These are phyloP conservation scores for Yamadazyma buinensis DNA, from an alignment of 1,139 yeast genomes.

Conservation along the genomic window DNA sequence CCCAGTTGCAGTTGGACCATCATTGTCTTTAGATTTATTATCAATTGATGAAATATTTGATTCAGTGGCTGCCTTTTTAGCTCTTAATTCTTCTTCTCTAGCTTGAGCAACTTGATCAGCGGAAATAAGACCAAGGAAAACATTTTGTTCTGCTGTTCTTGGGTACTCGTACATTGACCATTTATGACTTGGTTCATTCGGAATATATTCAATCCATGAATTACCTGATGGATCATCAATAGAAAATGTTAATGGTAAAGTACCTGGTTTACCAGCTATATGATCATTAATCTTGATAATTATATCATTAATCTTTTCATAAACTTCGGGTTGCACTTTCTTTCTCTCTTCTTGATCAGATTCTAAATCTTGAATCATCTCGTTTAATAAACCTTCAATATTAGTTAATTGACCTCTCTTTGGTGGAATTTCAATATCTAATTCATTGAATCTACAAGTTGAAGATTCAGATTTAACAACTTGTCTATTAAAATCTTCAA, in stretches of 20 bases:
- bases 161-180: constrained; percentile 85
- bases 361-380: constrained; percentile 79
- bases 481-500: constrained; percentile 80
- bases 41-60: constrained; percentile 24
- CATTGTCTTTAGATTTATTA: neutral
- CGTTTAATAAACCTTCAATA: constrained; percentile 81
- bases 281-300: constrained; percentile 55
- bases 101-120: constrained; percentile 69
- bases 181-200: constrained; percentile 85
- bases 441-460: constrained; percentile 73
- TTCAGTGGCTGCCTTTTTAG: constrained; percentile 36
- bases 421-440: constrained; percentile 94
- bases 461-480: constrained; percentile 90
- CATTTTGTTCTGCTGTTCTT: constrained; percentile 87
- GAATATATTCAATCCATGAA: constrained; percentile 90
- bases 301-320: constrained; percentile 70
- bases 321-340: constrained; percentile 65
- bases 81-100: constrained; percentile 36
- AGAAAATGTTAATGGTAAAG: constrained; percentile 73
- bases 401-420: constrained; percentile 91
- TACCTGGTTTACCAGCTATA: constrained; percentile 60
- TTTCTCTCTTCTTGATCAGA: constrained; percentile 81
- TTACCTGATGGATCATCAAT: constrained; percentile 97
- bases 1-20: constrained; percentile 46
- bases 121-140: constrained; percentile 78